These are phyloP conservation scores for Ceratocystis ficicola DNA, from an alignment of 2,329 filamentous ascomycete species.

Conservation along the genomic window DNA sequence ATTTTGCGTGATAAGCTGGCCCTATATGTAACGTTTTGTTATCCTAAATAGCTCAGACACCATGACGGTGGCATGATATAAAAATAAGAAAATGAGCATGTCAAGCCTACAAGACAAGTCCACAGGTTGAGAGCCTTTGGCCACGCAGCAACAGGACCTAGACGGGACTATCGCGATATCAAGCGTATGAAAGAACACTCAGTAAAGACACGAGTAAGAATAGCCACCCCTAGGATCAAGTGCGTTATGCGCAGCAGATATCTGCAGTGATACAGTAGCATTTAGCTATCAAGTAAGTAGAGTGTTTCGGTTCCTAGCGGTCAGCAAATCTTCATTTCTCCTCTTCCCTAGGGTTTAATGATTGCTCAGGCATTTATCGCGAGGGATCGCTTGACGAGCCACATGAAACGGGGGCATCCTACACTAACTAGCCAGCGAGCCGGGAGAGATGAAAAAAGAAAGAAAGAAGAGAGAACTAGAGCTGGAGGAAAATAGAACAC, in stretches of 20 bases:
- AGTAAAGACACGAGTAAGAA: not conserved
- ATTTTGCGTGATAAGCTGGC: not conserved
- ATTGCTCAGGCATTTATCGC: not conserved
- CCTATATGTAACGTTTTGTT: not conserved
- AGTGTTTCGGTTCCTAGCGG: not conserved
- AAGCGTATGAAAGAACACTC: not conserved
- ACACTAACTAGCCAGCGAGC: not conserved
- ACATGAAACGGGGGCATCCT: not conserved
- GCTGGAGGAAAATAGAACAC: not conserved
- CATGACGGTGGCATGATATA: not conserved
- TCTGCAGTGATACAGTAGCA: not conserved
- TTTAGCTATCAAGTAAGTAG: not conserved
- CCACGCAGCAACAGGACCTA: no score
- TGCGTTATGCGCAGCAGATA: not conserved
- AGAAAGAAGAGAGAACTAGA: not conserved
- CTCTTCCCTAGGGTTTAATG: not conserved
- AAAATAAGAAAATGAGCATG: not conserved
- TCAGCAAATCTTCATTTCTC: not conserved
- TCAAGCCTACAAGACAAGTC: no score
- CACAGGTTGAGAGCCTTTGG: no score
- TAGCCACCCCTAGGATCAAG: not conserved
- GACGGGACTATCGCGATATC: not conserved
- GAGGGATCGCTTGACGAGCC: conserved; percentile 10
- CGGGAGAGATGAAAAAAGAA: not conserved
- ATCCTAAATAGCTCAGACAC: not conserved